Evolutionary conservation across 805 yeast genomes (phyloP).

Genomic region (Kluyveromyces wickerhamii): DNA sequence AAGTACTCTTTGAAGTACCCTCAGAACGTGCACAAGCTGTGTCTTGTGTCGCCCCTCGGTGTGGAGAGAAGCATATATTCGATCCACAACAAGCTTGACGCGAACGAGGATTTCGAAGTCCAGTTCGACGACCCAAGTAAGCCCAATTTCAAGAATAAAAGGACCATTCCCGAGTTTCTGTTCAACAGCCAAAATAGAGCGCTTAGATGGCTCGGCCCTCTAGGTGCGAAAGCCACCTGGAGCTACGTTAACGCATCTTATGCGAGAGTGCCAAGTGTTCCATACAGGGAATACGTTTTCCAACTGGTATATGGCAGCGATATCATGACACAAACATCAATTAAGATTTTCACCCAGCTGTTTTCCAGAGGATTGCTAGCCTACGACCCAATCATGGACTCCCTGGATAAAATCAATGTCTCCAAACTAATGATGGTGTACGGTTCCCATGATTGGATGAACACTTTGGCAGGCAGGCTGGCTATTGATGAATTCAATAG

Average conservation of each 20-base stretch:
- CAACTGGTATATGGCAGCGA: conserved; percentile 18
- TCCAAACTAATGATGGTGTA: conserved; percentile 39
- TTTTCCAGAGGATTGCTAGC: conserved; percentile 38
- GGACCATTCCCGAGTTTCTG: conserved; percentile 26
- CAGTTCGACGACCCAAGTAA: conserved; percentile 38
- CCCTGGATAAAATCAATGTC: conserved; percentile 33
- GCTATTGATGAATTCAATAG: conserved; percentile 14
- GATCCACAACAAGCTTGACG: conserved; percentile 29
- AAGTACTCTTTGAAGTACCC: conserved; percentile 58
- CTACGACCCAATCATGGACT: conserved; percentile 57
- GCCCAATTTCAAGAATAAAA: conserved; percentile 26
- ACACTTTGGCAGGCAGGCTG: conserved; percentile 41
- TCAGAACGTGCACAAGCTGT: conserved; percentile 41
- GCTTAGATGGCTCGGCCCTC: conserved; percentile 38
- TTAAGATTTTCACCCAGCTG: conserved; percentile 23
- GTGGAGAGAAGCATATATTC: conserved; percentile 64
- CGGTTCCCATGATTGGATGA: conserved; percentile 74
- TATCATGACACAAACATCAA: conserved; percentile 16
- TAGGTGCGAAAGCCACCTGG: conserved; percentile 33
- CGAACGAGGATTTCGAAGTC: conserved; percentile 14
- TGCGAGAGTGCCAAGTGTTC: conserved; percentile 19
- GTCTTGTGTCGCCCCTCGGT: conserved; percentile 71
- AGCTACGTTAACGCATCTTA: conserved; percentile 28
- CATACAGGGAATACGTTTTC: conserved; percentile 22
- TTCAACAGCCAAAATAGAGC: conserved; percentile 37